These are phyloP conservation scores for Phaeosphaeriaceae sp. DNA, from an alignment of 2,329 filamentous ascomycete genomes.

Conservation along the genomic window DNA sequence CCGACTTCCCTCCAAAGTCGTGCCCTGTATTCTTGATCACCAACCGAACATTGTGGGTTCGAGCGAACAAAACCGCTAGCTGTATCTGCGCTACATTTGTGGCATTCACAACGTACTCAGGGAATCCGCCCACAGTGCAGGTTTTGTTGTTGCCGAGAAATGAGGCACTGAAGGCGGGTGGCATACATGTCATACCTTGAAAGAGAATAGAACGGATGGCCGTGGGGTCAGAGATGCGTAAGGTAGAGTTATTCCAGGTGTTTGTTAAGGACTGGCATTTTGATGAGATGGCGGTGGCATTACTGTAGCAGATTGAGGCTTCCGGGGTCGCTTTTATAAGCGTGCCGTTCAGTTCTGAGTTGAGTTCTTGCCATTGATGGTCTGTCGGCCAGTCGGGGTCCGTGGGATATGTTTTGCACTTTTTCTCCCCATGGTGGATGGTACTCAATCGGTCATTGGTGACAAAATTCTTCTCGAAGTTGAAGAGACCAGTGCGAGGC, in stretches of 20 bases:
- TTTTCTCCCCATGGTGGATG: background rate
- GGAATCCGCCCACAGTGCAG: constrained; percentile 11
- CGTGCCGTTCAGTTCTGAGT: background rate
- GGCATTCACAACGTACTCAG: constrained; percentile 12
- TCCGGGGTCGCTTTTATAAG: background rate
- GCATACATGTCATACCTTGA: constrained; percentile 22
- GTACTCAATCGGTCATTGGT: background rate
- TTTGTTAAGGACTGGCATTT: background rate
- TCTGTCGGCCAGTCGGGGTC: background rate
- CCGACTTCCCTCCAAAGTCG: constrained; percentile 20
- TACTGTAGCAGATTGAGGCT: background rate
- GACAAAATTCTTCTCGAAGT: background rate
- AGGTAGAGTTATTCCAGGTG: background rate
- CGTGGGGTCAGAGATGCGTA: constrained; percentile 9
- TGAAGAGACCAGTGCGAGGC: background rate
- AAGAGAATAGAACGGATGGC: constrained; percentile 20
- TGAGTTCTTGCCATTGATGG: background rate
- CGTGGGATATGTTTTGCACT: background rate
- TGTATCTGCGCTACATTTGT: constrained; percentile 12
- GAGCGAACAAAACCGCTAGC: constrained; percentile 3
- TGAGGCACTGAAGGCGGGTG: background rate
- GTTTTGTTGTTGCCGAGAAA: constrained; percentile 12
- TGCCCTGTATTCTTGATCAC: constrained; percentile 24
- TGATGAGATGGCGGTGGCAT: background rate
- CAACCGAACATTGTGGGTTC: background rate